A percentile compares a stretch with the other conserved stretches of the same genome.
Evolutionary conservation across 2,329 filamentous ascomycete genomes (phyloP).

Genomic region (Bipolaris oryzae): DNA sequence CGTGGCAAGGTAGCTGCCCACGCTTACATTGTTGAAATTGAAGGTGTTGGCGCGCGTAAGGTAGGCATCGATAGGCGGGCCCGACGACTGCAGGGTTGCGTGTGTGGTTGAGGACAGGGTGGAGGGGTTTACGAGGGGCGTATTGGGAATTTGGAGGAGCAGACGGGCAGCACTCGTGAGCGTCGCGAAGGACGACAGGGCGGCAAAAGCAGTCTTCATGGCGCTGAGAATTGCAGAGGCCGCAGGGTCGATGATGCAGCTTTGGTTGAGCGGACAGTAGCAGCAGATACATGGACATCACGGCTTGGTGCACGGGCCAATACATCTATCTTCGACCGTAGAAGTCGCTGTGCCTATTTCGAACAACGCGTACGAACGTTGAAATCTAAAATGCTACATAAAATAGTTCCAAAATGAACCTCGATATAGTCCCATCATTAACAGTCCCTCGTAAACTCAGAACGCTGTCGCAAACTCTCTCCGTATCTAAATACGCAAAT

Average conservation of each 20-base stretch:
- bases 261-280: neutral
- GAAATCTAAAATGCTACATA: neutral
- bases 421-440: neutral
- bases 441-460: conserved; percentile 53
- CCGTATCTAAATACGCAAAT: conserved; percentile 60
- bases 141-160: conserved; percentile 59
- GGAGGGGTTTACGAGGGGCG: conserved; percentile 53
- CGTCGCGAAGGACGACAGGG: conserved; percentile 51
- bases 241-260: conserved; percentile 2
- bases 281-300: neutral
- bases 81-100: conserved; percentile 67
- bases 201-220: conserved; percentile 45
- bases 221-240: neutral
- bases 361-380: neutral
- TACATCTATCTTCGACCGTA: neutral
- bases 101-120: conserved; percentile 63
- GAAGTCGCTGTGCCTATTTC: neutral
- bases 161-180: conserved; percentile 52
- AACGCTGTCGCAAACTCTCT: conserved; percentile 57
- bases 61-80: conserved; percentile 61
- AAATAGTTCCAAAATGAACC: too few relatives aligned
- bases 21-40: conserved; percentile 72
- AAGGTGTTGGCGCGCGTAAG: conserved; percentile 74
- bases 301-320: neutral
- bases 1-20: conserved; percentile 80